These are phyloP conservation scores for Trichoderma erinaceum DNA, from an alignment of 495 filamentous ascomycete genomes.

Conservation along the genomic window DNA sequence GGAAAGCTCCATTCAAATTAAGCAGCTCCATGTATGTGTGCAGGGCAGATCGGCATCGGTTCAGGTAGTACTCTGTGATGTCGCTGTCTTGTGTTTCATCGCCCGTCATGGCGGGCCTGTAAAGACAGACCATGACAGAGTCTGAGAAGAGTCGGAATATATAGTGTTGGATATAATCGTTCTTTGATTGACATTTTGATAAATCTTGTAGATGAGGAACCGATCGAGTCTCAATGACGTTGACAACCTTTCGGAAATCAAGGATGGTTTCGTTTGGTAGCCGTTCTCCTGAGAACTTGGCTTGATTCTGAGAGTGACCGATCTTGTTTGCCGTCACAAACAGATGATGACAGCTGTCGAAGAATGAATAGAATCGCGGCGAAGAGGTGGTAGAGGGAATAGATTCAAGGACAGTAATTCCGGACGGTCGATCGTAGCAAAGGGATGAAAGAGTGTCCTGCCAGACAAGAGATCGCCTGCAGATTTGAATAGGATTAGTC, in stretches of 20 bases:
- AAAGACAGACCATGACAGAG: conserved; percentile 2
- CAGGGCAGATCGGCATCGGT: background rate
- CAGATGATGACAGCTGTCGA: background rate
- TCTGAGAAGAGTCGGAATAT: background rate
- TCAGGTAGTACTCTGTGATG: background rate
- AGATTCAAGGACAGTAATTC: conserved; percentile 4
- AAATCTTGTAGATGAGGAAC: conserved; percentile 4
- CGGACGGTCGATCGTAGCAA: conserved; percentile 8
- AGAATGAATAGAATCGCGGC: background rate
- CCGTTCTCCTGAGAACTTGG: background rate
- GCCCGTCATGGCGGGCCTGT: conserved; percentile 6
- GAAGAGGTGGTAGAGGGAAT: background rate
- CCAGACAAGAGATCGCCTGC: conserved; percentile 9
- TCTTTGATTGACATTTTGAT: background rate
- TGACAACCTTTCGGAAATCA: conserved; percentile 4
- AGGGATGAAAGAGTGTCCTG: conserved; percentile 1
- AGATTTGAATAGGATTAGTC: background rate
- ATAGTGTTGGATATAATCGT: conserved; percentile 1
- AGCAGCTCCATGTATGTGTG: conserved; percentile 2
- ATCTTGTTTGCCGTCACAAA: conserved; percentile 9
- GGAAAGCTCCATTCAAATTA: background rate
- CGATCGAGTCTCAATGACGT: background rate
- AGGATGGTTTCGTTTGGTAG: background rate
- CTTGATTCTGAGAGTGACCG: background rate
- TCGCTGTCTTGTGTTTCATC: background rate